A percentile compares a stretch with the other conserved stretches of the same genome.
These are phyloP conservation scores for Sarocladium strictum DNA, from an alignment of 2,329 filamentous ascomycete genomes.

Conservation along the genomic window DNA sequence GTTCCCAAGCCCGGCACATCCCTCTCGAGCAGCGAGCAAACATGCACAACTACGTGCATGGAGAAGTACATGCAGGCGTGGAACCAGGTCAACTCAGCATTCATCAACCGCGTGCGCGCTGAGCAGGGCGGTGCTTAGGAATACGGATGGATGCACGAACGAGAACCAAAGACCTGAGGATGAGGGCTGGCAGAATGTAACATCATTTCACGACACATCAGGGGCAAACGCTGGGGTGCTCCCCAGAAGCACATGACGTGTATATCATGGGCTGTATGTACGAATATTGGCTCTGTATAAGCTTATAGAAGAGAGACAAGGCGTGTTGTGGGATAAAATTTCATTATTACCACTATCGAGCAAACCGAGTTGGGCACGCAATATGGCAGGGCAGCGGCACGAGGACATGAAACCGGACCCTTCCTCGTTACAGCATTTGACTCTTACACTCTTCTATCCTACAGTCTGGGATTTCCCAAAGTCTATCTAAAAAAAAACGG, in stretches of 20 bases:
- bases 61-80: slow-evolving; percentile 80
- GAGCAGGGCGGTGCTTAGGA: slow-evolving; percentile 37
- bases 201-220: background rate
- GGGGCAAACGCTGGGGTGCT: background rate
- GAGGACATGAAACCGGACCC: no score
- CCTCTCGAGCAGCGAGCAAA: slow-evolving; percentile 61
- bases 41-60: slow-evolving; percentile 71
- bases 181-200: background rate
- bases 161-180: background rate
- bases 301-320: background rate
- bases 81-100: slow-evolving; percentile 67
- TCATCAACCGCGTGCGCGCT: slow-evolving; percentile 57
- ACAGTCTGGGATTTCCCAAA: no score
- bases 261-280: background rate
- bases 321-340: background rate
- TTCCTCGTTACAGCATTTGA: no score
- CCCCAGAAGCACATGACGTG: background rate
- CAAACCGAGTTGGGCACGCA: background rate
- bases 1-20: slow-evolving; percentile 62
- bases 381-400: no score
- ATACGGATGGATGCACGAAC: background rate
- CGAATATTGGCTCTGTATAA: background rate
- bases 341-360: background rate
- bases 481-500: no score
- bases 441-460: no score